A percentile compares a stretch with the other conserved stretches of the same genome.
Conservation (phyloP, 2,329 filamentous ascomycete species). For the Bisporella sp. region DNA sequence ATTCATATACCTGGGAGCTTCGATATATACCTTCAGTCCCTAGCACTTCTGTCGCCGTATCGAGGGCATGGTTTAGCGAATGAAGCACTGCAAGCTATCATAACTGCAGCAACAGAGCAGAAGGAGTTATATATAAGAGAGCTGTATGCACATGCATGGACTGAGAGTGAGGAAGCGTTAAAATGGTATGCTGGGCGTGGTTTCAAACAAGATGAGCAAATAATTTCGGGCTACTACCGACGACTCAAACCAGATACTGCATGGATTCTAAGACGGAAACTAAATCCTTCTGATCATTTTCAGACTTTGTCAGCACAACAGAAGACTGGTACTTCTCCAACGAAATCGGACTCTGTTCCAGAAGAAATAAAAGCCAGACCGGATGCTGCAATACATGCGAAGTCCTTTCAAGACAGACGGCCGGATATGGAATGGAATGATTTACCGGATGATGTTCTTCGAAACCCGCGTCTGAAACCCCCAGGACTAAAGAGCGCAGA, state of each 20-base stretch:
- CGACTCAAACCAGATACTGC: slow-evolving; percentile 55
- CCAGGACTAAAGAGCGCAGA: slow-evolving; percentile 17
- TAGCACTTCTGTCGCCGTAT: slow-evolving; percentile 57
- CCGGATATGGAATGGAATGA: slow-evolving; percentile 61
- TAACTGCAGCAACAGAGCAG: slow-evolving; percentile 25
- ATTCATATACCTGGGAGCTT: slow-evolving; percentile 25
- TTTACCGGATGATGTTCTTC: slow-evolving; percentile 48
- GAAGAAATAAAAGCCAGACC: slow-evolving; percentile 6
- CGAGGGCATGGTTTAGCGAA: slow-evolving; percentile 50
- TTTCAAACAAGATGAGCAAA: slow-evolving; percentile 40
- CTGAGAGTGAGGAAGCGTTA: slow-evolving; percentile 55
- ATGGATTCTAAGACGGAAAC: slow-evolving; percentile 46
- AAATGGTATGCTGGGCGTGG: slow-evolving; percentile 55
- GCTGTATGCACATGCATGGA: slow-evolving; percentile 63
- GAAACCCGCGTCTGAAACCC: slow-evolving; percentile 23
- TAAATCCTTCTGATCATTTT: slow-evolving; percentile 22
- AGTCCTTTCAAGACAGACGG: slow-evolving; percentile 51
- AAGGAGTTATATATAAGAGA: slow-evolving; percentile 29
- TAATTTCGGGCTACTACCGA: slow-evolving; percentile 52
- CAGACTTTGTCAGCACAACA: background rate
- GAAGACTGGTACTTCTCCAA: slow-evolving; percentile 39
- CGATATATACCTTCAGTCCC: slow-evolving; percentile 57
- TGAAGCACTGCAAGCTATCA: slow-evolving; percentile 40
- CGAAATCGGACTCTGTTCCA: slow-evolving; percentile 33
- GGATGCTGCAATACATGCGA: background rate